A percentile compares a stretch with the other conserved stretches of the same genome.
Conservation (phyloP, 306 rosid genomes). For the Sicyos edulis region DNA sequence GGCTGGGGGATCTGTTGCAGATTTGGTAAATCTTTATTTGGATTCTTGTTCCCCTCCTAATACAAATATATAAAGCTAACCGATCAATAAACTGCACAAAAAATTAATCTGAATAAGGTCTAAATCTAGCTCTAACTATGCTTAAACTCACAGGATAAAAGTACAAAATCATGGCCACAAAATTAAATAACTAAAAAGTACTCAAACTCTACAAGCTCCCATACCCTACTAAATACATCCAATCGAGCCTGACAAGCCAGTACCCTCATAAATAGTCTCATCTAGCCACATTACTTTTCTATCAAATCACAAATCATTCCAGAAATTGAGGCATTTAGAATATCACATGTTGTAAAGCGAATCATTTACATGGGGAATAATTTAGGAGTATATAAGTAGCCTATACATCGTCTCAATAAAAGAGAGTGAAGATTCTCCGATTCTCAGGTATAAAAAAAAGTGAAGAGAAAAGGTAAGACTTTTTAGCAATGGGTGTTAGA, state of each 20-base stretch:
- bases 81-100: neutral
- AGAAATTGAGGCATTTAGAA: neutral
- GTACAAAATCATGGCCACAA: conserved; percentile 5
- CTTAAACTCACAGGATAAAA: neutral
- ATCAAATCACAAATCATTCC: neutral
- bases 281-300: neutral
- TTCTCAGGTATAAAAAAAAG: too few relatives aligned
- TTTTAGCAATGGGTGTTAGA: neutral
- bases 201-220: neutral
- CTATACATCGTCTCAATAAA: neutral
- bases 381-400: neutral
- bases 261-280: neutral
- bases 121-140: neutral
- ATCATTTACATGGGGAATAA: neutral
- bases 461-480: neutral
- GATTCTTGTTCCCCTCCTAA: conserved; percentile 31
- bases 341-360: neutral
- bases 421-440: neutral
- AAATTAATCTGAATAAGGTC: neutral
- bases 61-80: conserved; percentile 26
- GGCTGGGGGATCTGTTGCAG: conserved; percentile 99
- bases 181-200: neutral
- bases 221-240: neutral
- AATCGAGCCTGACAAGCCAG: neutral
- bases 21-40: conserved; percentile 65